Evolutionary conservation across 345 rosid species (phyloP).

Genomic region (Draba incana): DNA sequence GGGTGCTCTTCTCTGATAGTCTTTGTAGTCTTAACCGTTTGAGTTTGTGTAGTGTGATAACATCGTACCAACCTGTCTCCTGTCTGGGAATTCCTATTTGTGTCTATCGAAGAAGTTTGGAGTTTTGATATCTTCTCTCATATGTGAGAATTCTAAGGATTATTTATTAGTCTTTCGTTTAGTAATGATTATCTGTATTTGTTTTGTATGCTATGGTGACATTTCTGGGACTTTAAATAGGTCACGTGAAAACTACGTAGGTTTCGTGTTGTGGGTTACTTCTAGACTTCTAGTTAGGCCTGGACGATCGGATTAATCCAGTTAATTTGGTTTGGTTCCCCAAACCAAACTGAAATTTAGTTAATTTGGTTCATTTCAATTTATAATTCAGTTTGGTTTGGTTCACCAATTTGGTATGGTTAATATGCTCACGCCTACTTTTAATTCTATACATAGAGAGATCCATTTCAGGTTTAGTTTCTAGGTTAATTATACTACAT

Average conservation of each 20-base stretch:
- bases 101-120: conserved; percentile 27
- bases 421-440: too few relatives aligned
- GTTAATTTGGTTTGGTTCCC: too few relatives aligned
- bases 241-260: conserved; percentile 11
- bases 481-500: too few relatives aligned
- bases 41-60: conserved; percentile 16
- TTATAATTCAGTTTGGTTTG: too few relatives aligned
- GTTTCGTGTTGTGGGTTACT: not conserved
- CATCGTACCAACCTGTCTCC: conserved; percentile 44
- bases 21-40: conserved; percentile 25
- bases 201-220: not conserved
- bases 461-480: too few relatives aligned
- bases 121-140: conserved; percentile 28
- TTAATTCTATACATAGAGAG: too few relatives aligned
- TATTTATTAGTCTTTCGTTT: not conserved
- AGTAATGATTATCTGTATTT: not conserved
- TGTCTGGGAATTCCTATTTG: conserved; percentile 40
- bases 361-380: too few relatives aligned
- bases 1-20: not conserved
- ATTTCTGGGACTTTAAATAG: not conserved
- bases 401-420: too few relatives aligned
- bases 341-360: too few relatives aligned
- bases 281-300: too few relatives aligned
- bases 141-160: conserved; percentile 21
- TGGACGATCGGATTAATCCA: too few relatives aligned